Evolutionary conservation across 306 rosid genomes (phyloP), one percentile per base, ranked within the genome.

Genomic region (Cicer pinnatifidum): DNA sequence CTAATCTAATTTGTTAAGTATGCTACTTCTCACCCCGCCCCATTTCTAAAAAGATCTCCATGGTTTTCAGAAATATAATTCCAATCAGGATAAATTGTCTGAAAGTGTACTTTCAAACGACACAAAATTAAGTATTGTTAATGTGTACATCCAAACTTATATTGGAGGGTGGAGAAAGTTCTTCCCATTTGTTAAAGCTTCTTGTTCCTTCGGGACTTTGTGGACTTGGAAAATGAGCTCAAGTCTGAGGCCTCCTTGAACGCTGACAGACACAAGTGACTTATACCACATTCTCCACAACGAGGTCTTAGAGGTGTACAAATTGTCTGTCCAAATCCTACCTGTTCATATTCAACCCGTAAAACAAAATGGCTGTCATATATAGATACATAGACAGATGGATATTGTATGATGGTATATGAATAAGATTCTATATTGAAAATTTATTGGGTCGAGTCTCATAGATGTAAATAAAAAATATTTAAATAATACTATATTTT

Each of bases 271-370:
- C 98, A 94, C 23, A 86, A 69, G 63, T 88, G 76, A 50, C 76
- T 87, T 37, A 94, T 79, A 61, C 74, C 51, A 45, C 98, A 94
- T 69, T 75, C 84, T 67, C 86, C 89, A 40, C 98, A 94, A 5
- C 80, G 87, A 61, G 97, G 98, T 79, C 97, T 76, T 63, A 88
- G 85, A 6, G 98, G 98, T 60, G 96, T 89, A 77, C 98, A 94
- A 68, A 94, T 71, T 6, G 97, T 89, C 57, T 94, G 98, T 82
- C 97, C 98, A 86, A 94, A 94, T 7, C 97, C 96, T n/a, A 93
- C 98, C 98, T 89, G 84, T 77, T 80, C 9, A 60, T 20, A 69
- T 67, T 56, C 67, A 79, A 63, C 23, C 72, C 75, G 40, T 17
- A 37, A 15, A 44, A 52, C 1, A 7, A 28, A 28, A 28, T 28